phyloP scores from a whole-genome alignment of 345 rosid genomes.

The Dipteronia sinensis region DNA sequence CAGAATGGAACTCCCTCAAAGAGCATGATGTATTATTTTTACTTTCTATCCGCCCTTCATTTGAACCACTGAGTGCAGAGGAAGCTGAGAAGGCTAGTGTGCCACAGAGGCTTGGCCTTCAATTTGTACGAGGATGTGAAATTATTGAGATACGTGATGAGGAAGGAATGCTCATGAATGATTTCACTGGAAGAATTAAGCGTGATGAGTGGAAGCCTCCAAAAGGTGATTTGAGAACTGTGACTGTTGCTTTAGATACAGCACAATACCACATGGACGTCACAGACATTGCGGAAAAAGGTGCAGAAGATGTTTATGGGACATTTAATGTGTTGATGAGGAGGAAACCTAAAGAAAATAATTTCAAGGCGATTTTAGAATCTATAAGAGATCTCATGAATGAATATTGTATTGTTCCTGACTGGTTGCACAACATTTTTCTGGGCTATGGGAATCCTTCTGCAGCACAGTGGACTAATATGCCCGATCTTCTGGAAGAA shows the following conservation, averaged over 20 bases:
- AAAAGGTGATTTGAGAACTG: slow-evolving; percentile 93
- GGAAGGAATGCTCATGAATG: slow-evolving; percentile 95
- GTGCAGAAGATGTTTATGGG: slow-evolving; percentile 88
- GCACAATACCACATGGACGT: slow-evolving; percentile 99
- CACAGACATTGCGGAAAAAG: slow-evolving; percentile 87
- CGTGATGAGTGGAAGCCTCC: slow-evolving; percentile 99
- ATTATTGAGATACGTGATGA: slow-evolving; percentile 89
- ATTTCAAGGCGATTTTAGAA: slow-evolving; percentile 97
- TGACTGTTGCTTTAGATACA: slow-evolving; percentile 89
- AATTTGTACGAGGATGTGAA: slow-evolving; percentile 95
- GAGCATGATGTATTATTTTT: slow-evolving; percentile 98
- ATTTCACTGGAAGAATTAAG: slow-evolving; percentile 89
- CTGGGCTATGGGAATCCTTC: slow-evolving; percentile 99
- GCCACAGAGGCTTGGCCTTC: slow-evolving; percentile 93
- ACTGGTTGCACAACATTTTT: slow-evolving; percentile 93
- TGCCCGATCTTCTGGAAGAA: slow-evolving; percentile 86
- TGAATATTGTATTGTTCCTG: slow-evolving; percentile 98
- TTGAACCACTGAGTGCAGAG: slow-evolving; percentile 95
- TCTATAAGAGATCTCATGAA: slow-evolving; percentile 99
- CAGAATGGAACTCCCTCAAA: slow-evolving; percentile 96
- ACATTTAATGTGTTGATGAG: slow-evolving; percentile 92
- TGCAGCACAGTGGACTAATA: slow-evolving; percentile 98
- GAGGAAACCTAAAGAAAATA: slow-evolving; percentile 99
- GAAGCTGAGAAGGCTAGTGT: slow-evolving; percentile 92
- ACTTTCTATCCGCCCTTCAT: slow-evolving; percentile 84